These are phyloP conservation scores for Microdochium bolleyi DNA, from an alignment of 2,329 filamentous ascomycete species.

Conservation along the genomic window DNA sequence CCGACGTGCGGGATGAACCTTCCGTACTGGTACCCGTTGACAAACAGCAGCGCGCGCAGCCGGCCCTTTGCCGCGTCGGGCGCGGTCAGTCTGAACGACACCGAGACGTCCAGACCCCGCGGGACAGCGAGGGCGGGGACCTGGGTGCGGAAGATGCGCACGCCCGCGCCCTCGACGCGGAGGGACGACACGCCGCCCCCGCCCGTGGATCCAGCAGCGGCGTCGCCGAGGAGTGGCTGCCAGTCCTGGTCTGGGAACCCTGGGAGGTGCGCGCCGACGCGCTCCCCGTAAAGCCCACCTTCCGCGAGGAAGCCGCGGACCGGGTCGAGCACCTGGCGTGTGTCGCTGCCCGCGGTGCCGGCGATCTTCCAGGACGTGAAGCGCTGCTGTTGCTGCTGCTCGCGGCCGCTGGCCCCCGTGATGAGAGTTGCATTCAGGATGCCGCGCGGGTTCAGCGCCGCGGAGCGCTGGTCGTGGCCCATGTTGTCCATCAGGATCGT, in stretches of 20 bases:
- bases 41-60: constrained; percentile 52
- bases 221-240: constrained; percentile 30
- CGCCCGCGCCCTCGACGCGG: constrained; percentile 42
- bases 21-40: constrained; percentile 69
- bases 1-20: constrained; percentile 61
- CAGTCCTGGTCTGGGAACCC: constrained; percentile 37
- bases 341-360: constrained; percentile 59
- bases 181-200: constrained; percentile 26
- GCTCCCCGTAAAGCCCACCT: constrained; percentile 54
- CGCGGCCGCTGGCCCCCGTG: constrained; percentile 38
- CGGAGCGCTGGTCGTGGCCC: constrained; percentile 61
- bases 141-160: constrained; percentile 45
- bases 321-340: constrained; percentile 43
- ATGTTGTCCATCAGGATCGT: constrained; percentile 68
- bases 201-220: constrained; percentile 22
- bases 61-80: constrained; percentile 26
- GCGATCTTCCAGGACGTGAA: constrained; percentile 57
- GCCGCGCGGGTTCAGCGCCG: constrained; percentile 55
- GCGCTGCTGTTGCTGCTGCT: constrained; percentile 46
- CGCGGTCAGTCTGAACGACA: constrained; percentile 49
- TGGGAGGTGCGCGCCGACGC: constrained; percentile 55
- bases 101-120: constrained; percentile 52
- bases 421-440: constrained; percentile 55
- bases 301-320: constrained; percentile 59
- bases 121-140: constrained; percentile 50